Evolutionary conservation across 495 filamentous ascomycete genomes (phyloP).

Genomic region (Hyphodiscus hymeniophilus): DNA sequence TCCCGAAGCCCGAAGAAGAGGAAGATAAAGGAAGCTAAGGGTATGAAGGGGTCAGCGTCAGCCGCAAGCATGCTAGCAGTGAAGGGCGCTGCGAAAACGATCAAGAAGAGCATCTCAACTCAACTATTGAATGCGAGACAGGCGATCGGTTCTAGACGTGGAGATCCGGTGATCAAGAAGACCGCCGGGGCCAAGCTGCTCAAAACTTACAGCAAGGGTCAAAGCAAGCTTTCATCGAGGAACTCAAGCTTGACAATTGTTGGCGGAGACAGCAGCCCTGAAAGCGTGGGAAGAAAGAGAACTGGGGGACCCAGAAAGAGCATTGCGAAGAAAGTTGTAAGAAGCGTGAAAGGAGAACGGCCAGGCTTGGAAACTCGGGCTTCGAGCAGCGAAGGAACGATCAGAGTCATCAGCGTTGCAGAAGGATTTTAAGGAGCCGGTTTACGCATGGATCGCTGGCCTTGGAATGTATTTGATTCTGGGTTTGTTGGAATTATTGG

Average conservation of each 20-base stretch:
- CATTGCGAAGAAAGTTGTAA: constrained; percentile 8
- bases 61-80: constrained; percentile 16
- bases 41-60: constrained; percentile 24
- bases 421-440: neutral
- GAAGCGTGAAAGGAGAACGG: constrained; percentile 1
- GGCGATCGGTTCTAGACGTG: constrained; percentile 6
- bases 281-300: constrained; percentile 1
- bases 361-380: neutral
- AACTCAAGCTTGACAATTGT: constrained; percentile 17
- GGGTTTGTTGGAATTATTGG: neutral
- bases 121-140: constrained; percentile 13
- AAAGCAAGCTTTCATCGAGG: constrained; percentile 11
- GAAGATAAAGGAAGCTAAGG: constrained; percentile 30
- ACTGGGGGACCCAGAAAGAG: constrained; percentile 3
- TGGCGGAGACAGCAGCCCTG: neutral
- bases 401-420: constrained; percentile 10
- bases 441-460: neutral
- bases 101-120: constrained; percentile 18
- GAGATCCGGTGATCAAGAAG: constrained; percentile 4
- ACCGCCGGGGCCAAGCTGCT: constrained; percentile 5
- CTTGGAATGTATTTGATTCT: no score
- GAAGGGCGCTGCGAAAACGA: constrained; percentile 13
- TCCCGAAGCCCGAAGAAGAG: constrained; percentile 29
- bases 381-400: constrained; percentile 5
- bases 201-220: constrained; percentile 11